Evolutionary conservation across 2,329 filamentous ascomycete species (phyloP).

Genomic region (Seiridium unicorne): DNA sequence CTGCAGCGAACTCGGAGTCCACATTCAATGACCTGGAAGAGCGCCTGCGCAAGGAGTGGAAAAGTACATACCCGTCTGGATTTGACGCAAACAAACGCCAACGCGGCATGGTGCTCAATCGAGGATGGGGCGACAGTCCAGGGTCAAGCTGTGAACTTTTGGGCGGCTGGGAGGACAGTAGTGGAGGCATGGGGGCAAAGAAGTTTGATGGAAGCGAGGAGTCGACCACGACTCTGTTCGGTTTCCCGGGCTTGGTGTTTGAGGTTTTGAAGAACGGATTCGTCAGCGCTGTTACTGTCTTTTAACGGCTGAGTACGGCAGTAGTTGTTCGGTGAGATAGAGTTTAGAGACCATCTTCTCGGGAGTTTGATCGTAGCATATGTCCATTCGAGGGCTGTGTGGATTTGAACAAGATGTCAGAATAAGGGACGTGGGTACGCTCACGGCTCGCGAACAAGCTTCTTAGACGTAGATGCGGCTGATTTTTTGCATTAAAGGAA

Average conservation of each 20-base stretch:
- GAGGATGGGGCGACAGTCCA: constrained; percentile 88
- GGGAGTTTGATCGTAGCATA: too few species aligned
- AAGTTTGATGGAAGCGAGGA: constrained; percentile 54
- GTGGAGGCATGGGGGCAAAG: constrained; percentile 44
- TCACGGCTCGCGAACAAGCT: too few species aligned
- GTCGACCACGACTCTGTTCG: constrained; percentile 79
- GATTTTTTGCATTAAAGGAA: too few species aligned
- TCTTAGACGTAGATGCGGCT: too few species aligned
- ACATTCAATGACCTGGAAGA: constrained; percentile 71
- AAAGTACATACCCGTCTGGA: constrained; percentile 58
- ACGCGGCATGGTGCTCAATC: constrained; percentile 82
- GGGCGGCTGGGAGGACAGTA: constrained; percentile 81
- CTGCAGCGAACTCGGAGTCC: constrained; percentile 70
- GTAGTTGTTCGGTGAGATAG: too few species aligned
- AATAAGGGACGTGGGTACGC: too few species aligned
- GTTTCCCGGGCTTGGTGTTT: constrained; percentile 91
- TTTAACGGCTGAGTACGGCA: constrained; percentile 46
- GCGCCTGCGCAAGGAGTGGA: constrained; percentile 68
- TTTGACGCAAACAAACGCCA: constrained; percentile 52
- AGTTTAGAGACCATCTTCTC: too few species aligned
- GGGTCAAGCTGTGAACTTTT: constrained; percentile 85
- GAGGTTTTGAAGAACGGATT: constrained; percentile 92
- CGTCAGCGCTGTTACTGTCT: constrained; percentile 87
- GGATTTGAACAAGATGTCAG: too few species aligned
- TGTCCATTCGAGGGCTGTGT: too few species aligned